Percentiles rank a stretch among this genome's conserved stretches.
Conservation (phyloP, 129 eudicot species). For the Chrysanthemum makinoi region DNA sequence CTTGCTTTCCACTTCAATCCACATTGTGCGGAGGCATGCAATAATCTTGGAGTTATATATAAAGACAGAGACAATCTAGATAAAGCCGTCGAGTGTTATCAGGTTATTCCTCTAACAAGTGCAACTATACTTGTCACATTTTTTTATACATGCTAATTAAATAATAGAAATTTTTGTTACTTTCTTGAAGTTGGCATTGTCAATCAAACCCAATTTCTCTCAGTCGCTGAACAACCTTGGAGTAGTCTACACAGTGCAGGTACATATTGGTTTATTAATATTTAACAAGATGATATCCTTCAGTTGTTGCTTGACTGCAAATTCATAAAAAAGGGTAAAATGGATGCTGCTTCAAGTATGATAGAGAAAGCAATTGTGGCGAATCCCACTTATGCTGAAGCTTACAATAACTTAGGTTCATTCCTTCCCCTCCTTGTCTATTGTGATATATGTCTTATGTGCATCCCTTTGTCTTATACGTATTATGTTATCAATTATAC, state of each 20-base stretch:
- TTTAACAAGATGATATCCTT: constrained; percentile 13
- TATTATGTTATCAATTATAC: background rate
- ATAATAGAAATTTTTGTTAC: background rate
- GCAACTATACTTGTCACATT: constrained; percentile 3
- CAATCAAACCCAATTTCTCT: constrained; percentile 95
- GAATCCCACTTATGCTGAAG: constrained; percentile 97
- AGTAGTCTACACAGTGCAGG: constrained; percentile 99
- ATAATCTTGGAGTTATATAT: constrained; percentile 92
- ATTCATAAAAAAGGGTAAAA: constrained; percentile 60
- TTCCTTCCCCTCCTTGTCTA: constrained; percentile 13
- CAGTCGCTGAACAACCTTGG: constrained; percentile 98
- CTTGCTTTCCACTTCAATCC: constrained; percentile 99
- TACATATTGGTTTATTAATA: constrained; percentile 22
- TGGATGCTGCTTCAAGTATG: constrained; percentile 99
- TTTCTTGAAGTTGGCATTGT: constrained; percentile 75
- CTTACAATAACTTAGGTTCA: constrained; percentile 87
- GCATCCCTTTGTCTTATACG: background rate
- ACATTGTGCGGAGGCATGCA: constrained; percentile 99
- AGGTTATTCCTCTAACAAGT: constrained; percentile 41
- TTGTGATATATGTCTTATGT: background rate
- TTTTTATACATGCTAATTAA: background rate
- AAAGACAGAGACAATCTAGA: constrained; percentile 99
- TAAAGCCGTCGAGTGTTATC: constrained; percentile 97
- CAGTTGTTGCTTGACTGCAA: constrained; percentile 3
- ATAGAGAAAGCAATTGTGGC: constrained; percentile 96